Evolutionary conservation across 1,284 basidiomycete species (phyloP).

Genomic region (Fomitopsis schrenkii): DNA sequence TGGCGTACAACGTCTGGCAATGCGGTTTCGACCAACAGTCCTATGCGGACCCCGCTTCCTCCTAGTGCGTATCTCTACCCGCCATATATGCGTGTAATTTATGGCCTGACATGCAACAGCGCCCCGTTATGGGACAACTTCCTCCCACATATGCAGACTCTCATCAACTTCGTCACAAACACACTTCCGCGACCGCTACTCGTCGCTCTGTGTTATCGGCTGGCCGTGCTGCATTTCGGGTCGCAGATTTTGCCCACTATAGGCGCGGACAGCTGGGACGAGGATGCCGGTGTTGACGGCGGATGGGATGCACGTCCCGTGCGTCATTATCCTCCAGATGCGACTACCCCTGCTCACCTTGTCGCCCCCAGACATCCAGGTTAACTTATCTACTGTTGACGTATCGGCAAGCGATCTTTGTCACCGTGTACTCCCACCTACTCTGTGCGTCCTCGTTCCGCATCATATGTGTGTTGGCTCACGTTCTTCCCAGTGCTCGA

Average conservation of each 20-base stretch:
- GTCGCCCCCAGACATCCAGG: slow-evolving; percentile 57
- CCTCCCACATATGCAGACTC: slow-evolving; percentile 72
- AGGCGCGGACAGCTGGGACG: slow-evolving; percentile 76
- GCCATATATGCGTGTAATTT: not conserved
- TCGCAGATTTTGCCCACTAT: slow-evolving; percentile 82
- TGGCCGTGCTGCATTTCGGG: slow-evolving; percentile 81
- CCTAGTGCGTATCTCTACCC: slow-evolving; percentile 52
- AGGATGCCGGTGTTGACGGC: slow-evolving; percentile 56
- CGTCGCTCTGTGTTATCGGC: slow-evolving; percentile 78
- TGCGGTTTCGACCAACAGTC: slow-evolving; percentile 72
- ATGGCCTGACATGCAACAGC: slow-evolving; percentile 31
- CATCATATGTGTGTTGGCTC: not conserved
- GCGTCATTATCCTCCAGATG: not conserved
- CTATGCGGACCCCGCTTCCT: slow-evolving; percentile 65
- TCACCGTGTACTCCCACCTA: slow-evolving; percentile 82
- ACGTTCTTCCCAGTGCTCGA: slow-evolving; percentile 53
- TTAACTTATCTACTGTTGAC: slow-evolving; percentile 72
- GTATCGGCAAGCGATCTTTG: slow-evolving; percentile 76
- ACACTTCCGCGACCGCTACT: slow-evolving; percentile 84
- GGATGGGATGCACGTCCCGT: slow-evolving; percentile 75
- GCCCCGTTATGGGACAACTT: slow-evolving; percentile 74
- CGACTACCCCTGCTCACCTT: not conserved
- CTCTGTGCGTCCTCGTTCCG: slow-evolving; percentile 47
- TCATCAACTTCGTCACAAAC: slow-evolving; percentile 75
- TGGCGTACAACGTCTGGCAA: slow-evolving; percentile 84